Percentiles rank a stretch among this genome's conserved stretches.
phyloP scores from a whole-genome alignment of 2,329 filamentous ascomycete species.

The Talaromyces sp. region DNA sequence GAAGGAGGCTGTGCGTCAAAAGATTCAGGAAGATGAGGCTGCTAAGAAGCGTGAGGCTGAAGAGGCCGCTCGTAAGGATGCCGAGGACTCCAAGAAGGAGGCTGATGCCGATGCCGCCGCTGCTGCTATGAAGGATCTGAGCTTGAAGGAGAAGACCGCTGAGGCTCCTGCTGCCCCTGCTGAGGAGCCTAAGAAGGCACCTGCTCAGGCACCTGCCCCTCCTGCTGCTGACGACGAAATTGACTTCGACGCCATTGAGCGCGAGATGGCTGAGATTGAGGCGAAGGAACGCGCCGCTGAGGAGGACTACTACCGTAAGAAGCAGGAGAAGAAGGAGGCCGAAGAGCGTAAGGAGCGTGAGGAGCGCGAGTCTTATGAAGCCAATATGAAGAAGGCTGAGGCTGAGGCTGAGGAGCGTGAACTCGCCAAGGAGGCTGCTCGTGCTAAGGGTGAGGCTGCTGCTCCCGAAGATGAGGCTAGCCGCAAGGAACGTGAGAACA shows the following conservation, averaged over 20 bases:
- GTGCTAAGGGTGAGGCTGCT: slow-evolving; percentile 38
- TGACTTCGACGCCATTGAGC: slow-evolving; percentile 51
- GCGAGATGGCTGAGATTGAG: slow-evolving; percentile 51
- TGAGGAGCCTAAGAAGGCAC: slow-evolving; percentile 15
- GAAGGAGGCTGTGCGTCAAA: slow-evolving; percentile 54
- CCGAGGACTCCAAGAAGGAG: slow-evolving; percentile 50
- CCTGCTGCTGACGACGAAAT: slow-evolving; percentile 44
- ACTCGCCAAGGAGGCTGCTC: slow-evolving; percentile 43
- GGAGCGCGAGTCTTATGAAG: slow-evolving; percentile 47
- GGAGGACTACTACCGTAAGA: slow-evolving; percentile 66
- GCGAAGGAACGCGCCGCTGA: slow-evolving; percentile 50
- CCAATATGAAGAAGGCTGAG: slow-evolving; percentile 53
- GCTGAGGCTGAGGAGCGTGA: slow-evolving; percentile 52
- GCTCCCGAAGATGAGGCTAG: slow-evolving; percentile 34
- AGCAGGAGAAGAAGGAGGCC: slow-evolving; percentile 71
- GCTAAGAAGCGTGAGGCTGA: slow-evolving; percentile 54
- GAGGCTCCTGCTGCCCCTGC: slow-evolving; percentile 26
- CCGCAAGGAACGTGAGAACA: slow-evolving; percentile 39
- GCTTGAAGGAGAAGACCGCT: slow-evolving; percentile 33
- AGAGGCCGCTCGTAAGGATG: slow-evolving; percentile 40
- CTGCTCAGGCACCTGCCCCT: slow-evolving; percentile 28
- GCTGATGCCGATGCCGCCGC: slow-evolving; percentile 33
- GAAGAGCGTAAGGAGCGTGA: slow-evolving; percentile 50
- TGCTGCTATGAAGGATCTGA: slow-evolving; percentile 35
- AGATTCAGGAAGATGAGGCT: slow-evolving; percentile 61